Evolutionary conservation across 2,329 filamentous ascomycete species (phyloP), one percentile per base, ranked within the genome.

Genomic region (Beauveria rudraprayagi): DNA sequence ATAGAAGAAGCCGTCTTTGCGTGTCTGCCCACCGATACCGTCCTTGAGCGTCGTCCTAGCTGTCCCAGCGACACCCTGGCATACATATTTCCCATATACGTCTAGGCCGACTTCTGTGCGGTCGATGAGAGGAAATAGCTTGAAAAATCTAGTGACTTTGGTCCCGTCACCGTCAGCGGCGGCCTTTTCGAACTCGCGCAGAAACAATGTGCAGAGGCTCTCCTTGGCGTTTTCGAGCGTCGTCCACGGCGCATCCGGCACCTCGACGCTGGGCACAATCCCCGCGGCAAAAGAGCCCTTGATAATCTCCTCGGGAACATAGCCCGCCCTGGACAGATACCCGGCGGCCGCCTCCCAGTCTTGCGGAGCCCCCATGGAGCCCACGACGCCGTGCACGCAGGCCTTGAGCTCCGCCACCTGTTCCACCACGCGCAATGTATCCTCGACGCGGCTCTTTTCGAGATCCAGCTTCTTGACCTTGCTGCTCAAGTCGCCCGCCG

Each of bases 331-430:
- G 65, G 89, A 85, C 62, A 99, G 82, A 73, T 97, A 97, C 52
- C 84, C 89, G 2, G 94, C 94, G 3, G 94, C 94, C 3, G 91
- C 94, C 75, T 99, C 94, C 94, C 94, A 99, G 77, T 99, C 94
- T 74, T 99, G 94, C 47, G 94, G 91, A 5, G 92, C 93, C 40
- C 93, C 94, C 94, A 99, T 99, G 63, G 90, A 95, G 19, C 92
- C 94, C 28, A 93, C 87, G 11, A 97, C 92, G 48, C 94, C 94
- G 63, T 97, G 85, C 41, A 97, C 91, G 72, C 94, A 99, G 9
- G 94, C 90, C 76, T 97, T 97, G 66, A 99, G 87, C 79, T 99
- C 94, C 5, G 91, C 90, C 16, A 99, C 93, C 76, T 97, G 92
- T 74, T 97, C 93, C 11, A 97, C 94, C 3, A 97, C 92, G 9